phyloP scores from a whole-genome alignment of 495 filamentous ascomycete genomes.

The Amniculicola lignicola region DNA sequence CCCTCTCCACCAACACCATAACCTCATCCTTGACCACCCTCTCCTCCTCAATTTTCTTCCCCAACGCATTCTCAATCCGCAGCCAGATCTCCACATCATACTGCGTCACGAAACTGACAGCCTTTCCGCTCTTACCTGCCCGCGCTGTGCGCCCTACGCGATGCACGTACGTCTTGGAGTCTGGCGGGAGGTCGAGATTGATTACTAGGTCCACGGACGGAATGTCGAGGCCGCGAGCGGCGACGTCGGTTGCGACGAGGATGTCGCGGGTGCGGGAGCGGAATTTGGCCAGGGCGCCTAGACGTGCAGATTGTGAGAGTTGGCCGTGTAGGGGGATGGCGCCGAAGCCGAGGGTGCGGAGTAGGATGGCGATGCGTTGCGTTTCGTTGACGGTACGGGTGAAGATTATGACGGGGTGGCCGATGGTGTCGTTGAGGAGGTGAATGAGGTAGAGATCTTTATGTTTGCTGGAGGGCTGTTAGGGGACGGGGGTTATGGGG shows the following conservation, averaged over 20 bases:
- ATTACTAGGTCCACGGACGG: conserved; percentile 85
- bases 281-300: conserved; percentile 88
- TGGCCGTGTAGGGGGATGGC: conserved; percentile 92
- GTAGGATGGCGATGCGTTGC: conserved; percentile 75
- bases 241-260: conserved; percentile 93
- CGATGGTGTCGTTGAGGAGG: conserved; percentile 77
- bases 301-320: conserved; percentile 75
- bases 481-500: neutral
- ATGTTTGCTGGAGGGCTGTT: conserved; percentile 40
- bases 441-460: conserved; percentile 90
- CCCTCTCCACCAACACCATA: conserved; percentile 74
- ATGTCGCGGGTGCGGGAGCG: conserved; percentile 70
- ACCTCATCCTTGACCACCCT: conserved; percentile 72
- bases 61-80: conserved; percentile 78
- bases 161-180: conserved; percentile 92
- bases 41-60: conserved; percentile 70
- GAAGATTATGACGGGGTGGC: conserved; percentile 85
- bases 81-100: conserved; percentile 88
- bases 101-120: conserved; percentile 79
- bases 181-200: conserved; percentile 78
- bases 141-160: conserved; percentile 90
- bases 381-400: conserved; percentile 90
- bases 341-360: conserved; percentile 74
- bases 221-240: conserved; percentile 91
- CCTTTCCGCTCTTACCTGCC: conserved; percentile 81